Conservation (phyloP, 257 asterid species). For the Linaria vulgaris region DNA sequence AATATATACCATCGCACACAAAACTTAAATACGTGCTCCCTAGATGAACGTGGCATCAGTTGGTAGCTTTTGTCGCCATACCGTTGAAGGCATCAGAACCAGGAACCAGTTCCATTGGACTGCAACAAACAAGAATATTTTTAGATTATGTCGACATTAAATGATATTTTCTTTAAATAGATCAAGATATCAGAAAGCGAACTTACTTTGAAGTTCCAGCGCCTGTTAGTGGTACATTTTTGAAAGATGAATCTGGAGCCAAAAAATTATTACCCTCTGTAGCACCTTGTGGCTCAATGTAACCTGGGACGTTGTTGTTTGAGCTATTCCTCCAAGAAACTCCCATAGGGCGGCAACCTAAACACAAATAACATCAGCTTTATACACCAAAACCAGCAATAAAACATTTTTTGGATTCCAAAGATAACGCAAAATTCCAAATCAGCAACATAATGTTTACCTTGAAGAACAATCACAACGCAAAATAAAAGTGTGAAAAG, state of each 20-base stretch:
- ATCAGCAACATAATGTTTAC: conserved; percentile 30
- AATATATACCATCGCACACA: too few species aligned
- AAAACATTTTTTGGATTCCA: too few species aligned
- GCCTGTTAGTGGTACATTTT: conserved; percentile 14
- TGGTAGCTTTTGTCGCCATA: conserved; percentile 17
- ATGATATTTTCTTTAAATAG: background rate
- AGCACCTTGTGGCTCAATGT: conserved; percentile 12
- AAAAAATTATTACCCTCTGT: background rate
- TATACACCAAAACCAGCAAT: background rate
- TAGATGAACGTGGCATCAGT: conserved; percentile 9
- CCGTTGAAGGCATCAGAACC: conserved; percentile 29
- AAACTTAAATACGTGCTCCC: background rate
- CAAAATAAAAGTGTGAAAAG: conserved; percentile 68
- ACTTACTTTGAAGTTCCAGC: conserved; percentile 36
- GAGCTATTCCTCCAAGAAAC: conserved; percentile 22
- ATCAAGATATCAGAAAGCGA: background rate
- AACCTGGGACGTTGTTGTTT: conserved; percentile 7
- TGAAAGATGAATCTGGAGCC: conserved; percentile 1
- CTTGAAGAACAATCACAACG: conserved; percentile 66
- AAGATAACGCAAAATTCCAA: background rate
- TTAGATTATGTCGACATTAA: background rate
- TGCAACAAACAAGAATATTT: conserved; percentile 19
- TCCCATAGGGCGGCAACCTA: conserved; percentile 39
- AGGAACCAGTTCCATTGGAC: conserved; percentile 23
- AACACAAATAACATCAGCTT: background rate